Evolutionary conservation across 1,284 basidiomycete species (phyloP).

Genomic region (Paramarasmius palmivorus): DNA sequence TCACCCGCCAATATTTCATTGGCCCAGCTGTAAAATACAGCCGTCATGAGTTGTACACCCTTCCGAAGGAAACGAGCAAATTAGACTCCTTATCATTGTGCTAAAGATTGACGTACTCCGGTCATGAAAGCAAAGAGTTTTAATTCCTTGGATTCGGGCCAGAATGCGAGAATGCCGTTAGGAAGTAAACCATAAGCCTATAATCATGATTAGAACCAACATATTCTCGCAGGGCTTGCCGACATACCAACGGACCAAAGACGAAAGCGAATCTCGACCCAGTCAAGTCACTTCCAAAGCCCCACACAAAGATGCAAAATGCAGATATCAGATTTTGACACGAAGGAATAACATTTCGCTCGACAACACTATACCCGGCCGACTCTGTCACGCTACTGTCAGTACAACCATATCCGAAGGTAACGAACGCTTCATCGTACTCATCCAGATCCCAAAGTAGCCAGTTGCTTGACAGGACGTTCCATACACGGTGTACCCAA

Average conservation of each 20-base stretch:
- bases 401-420: not conserved
- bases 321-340: constrained; percentile 23
- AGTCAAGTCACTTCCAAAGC: constrained; percentile 24
- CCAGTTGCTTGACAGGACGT: constrained; percentile 20
- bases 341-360: constrained; percentile 24
- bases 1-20: constrained; percentile 21
- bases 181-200: constrained; percentile 23
- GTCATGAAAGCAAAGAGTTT: constrained; percentile 21
- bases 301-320: constrained; percentile 24
- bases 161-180: constrained; percentile 25
- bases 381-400: constrained; percentile 15
- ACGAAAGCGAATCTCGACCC: constrained; percentile 25
- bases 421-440: constrained; percentile 10
- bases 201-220: not conserved
- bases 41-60: constrained; percentile 27
- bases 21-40: constrained; percentile 26
- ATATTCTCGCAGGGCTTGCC: not conserved
- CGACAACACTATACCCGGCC: constrained; percentile 19
- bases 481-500: constrained; percentile 25
- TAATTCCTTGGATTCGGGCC: constrained; percentile 21
- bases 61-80: constrained; percentile 3
- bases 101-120: constrained; percentile 6
- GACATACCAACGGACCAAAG: constrained; percentile 20
- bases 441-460: constrained; percentile 27
- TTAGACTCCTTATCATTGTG: not conserved